phyloP scores from a whole-genome alignment of 352 stramenopile species.

The Pythium sp. region DNA sequence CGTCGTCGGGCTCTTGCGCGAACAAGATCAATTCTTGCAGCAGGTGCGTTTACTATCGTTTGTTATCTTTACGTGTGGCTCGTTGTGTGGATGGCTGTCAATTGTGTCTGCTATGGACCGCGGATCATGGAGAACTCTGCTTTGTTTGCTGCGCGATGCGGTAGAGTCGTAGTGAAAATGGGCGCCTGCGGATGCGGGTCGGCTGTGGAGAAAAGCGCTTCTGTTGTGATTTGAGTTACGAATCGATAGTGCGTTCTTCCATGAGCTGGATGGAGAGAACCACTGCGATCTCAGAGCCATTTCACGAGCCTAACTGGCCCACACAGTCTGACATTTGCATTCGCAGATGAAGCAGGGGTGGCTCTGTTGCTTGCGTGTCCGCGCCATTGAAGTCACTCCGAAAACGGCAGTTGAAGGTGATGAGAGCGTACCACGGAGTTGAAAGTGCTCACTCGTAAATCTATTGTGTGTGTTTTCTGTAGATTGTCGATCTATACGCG shows the following conservation, averaged over 20 bases:
- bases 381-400: background rate
- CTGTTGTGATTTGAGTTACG: no score
- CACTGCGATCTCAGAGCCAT: background rate
- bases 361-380: background rate
- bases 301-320: background rate
- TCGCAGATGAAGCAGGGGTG: background rate
- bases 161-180: background rate
- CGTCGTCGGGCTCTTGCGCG: conserved; percentile 51
- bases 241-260: background rate
- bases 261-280: background rate
- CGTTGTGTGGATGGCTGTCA: background rate
- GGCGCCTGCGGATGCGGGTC: background rate
- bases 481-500: conserved; percentile 41
- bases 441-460: background rate
- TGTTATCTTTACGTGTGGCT: background rate
- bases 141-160: background rate
- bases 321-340: background rate
- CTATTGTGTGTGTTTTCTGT: background rate
- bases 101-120: background rate
- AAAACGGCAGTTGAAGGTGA: background rate
- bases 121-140: background rate
- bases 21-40: conserved; percentile 51
- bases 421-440: background rate
- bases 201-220: background rate
- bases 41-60: conserved; percentile 21